These are phyloP conservation scores for Rhododendron simsii DNA, from an alignment of 148 eudicot genomes.

Conservation along the genomic window DNA sequence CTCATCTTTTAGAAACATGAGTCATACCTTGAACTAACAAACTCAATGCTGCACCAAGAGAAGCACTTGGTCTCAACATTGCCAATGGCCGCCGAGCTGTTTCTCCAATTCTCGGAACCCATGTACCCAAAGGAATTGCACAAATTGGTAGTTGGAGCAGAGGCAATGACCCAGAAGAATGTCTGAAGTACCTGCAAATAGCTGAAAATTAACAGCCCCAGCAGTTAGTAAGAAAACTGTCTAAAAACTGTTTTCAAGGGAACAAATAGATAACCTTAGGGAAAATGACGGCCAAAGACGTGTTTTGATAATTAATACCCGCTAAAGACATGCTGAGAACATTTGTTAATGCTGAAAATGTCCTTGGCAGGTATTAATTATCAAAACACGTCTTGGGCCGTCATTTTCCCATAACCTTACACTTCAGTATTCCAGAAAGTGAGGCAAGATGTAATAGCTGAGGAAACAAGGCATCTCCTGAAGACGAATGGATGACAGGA, in stretches of 20 bases:
- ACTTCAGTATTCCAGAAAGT: conserved; percentile 52
- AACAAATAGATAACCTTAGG: conserved; percentile 16
- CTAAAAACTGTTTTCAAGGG: neutral
- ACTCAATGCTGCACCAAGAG: conserved; percentile 56
- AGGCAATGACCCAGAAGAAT: conserved; percentile 48
- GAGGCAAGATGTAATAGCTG: conserved; percentile 67
- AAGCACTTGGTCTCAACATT: conserved; percentile 50
- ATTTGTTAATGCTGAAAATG: too few species aligned
- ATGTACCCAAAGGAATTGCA: conserved; percentile 54
- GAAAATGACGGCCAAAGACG: too few species aligned
- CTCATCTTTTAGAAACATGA: neutral
- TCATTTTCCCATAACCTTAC: conserved; percentile 23
- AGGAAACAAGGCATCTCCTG: conserved; percentile 43
- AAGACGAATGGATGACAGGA: conserved; percentile 47
- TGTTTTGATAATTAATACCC: too few species aligned
- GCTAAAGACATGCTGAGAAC: too few species aligned
- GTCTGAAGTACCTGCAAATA: conserved; percentile 56
- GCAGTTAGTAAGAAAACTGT: conserved; percentile 8
- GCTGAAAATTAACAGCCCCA: conserved; percentile 35
- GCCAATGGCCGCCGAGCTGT: conserved; percentile 42
- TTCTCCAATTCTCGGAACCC: conserved; percentile 68
- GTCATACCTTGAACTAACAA: conserved; percentile 61
- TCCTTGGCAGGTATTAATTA: too few species aligned
- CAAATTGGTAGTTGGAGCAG: conserved; percentile 57
- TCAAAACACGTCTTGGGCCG: too few species aligned